Evolutionary conservation across 176 grass and related monocot species (phyloP).

Genomic region (Oryza brachyantha): DNA sequence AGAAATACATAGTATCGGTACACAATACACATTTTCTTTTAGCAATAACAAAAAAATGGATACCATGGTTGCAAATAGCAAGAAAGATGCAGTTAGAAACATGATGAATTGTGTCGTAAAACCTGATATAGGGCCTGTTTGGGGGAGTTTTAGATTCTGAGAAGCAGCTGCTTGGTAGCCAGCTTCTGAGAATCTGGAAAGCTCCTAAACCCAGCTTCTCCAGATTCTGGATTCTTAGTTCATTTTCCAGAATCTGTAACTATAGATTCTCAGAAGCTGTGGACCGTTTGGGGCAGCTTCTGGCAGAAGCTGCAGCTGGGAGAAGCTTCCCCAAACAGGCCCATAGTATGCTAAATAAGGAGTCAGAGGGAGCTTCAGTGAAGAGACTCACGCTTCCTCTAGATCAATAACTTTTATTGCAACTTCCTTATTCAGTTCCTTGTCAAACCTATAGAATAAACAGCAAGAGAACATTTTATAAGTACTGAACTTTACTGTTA

Average conservation of each 20-base stretch:
- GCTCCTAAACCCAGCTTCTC: too few species aligned
- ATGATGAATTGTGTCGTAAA: not conserved
- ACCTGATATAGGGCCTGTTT: too few species aligned
- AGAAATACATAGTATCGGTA: not conserved
- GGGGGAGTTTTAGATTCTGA: too few species aligned
- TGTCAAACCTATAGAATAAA: conserved; percentile 70
- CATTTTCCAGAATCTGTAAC: too few species aligned
- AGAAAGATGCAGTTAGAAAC: conserved; percentile 9
- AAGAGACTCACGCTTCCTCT: conserved; percentile 88
- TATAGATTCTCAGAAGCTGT: too few species aligned
- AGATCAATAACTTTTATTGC: conserved; percentile 99
- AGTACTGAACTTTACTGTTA: conserved; percentile 15
- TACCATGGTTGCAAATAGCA: conserved; percentile 9
- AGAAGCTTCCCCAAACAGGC: too few species aligned
- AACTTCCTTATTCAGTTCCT: conserved; percentile 83
- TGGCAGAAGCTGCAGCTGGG: too few species aligned
- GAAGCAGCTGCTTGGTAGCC: too few species aligned
- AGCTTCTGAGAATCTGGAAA: too few species aligned
- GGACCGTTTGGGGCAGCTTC: too few species aligned
- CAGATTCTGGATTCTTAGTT: too few species aligned
- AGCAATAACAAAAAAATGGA: conserved; percentile 3
- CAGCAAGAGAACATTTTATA: conserved; percentile 11
- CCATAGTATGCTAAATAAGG: conserved; percentile 20
- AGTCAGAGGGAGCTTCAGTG: conserved; percentile 15
- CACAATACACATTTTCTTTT: not conserved